These are phyloP conservation scores for Beta corolliflora DNA, from an alignment of 179 eudicot species.

Conservation along the genomic window DNA sequence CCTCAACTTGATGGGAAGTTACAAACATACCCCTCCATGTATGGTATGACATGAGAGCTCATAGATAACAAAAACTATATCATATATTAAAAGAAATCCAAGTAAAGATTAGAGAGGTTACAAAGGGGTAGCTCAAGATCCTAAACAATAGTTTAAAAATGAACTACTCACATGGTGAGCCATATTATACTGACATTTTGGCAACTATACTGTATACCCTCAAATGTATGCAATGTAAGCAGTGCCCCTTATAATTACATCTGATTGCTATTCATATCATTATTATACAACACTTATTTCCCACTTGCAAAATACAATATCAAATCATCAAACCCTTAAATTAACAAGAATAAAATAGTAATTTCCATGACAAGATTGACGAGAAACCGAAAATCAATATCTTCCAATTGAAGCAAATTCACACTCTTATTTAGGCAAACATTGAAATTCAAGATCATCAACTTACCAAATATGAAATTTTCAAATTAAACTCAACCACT, in stretches of 20 bases:
- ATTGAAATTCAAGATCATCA: neutral
- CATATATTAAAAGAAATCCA: too few species aligned
- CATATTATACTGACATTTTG: neutral
- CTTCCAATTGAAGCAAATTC: neutral
- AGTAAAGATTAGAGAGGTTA: neutral
- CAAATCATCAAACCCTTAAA: neutral
- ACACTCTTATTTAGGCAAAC: neutral
- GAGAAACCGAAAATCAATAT: neutral
- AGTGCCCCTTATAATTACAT: too few species aligned
- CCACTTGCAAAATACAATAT: neutral
- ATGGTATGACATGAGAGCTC: neutral
- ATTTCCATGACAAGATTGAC: neutral
- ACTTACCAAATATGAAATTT: neutral
- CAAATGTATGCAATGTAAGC: neutral
- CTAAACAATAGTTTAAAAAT: neutral
- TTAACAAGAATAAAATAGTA: neutral
- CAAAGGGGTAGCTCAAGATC: neutral
- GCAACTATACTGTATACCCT: neutral
- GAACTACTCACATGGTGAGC: neutral
- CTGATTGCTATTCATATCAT: neutral
- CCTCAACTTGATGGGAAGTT: neutral
- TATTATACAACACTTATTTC: neutral
- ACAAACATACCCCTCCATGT: slow-evolving; percentile 10
- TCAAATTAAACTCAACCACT: neutral
- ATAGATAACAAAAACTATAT: neutral